A percentile compares a stretch with the other conserved stretches of the same genome.
Conservation (phyloP, 257 asterid species). For the Ocimum tenuiflorum region DNA sequence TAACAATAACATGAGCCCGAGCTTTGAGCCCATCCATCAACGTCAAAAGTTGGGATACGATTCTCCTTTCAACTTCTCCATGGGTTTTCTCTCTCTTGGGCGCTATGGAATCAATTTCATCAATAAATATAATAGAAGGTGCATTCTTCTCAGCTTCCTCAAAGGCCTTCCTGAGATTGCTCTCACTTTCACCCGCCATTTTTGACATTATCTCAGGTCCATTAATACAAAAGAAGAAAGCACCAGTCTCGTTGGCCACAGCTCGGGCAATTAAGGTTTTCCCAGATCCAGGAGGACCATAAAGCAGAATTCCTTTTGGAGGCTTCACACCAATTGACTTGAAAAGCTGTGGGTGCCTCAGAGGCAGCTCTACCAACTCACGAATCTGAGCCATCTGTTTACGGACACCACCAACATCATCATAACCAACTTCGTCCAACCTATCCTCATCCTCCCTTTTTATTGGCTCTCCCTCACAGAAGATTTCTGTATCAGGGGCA, state of each 20-base stretch:
- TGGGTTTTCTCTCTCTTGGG: constrained; percentile 58
- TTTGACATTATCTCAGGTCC: constrained; percentile 58
- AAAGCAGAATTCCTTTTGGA: constrained; percentile 51
- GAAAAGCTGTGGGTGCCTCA: constrained; percentile 60
- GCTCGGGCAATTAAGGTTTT: constrained; percentile 52
- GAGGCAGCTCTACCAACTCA: constrained; percentile 48
- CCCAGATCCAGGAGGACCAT: constrained; percentile 56
- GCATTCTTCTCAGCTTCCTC: constrained; percentile 63
- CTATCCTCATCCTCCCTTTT: constrained; percentile 53
- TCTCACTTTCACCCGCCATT: constrained; percentile 54
- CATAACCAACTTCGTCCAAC: constrained; percentile 50
- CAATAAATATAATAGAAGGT: constrained; percentile 45
- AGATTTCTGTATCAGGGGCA: constrained; percentile 42
- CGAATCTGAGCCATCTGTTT: constrained; percentile 62
- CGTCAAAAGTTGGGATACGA: constrained; percentile 51
- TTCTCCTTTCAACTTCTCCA: constrained; percentile 56
- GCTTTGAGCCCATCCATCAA: constrained; percentile 58
- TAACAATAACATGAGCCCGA: constrained; percentile 50
- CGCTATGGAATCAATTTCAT: constrained; percentile 50
- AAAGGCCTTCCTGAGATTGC: constrained; percentile 52
- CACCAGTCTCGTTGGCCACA: constrained; percentile 58
- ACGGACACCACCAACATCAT: constrained; percentile 60
- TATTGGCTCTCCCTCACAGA: constrained; percentile 43
- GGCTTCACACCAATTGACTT: constrained; percentile 55
- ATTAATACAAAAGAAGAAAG: constrained; percentile 51